Base-by-base conservation (phyloP, 495 filamentous ascomycete genomes). In the Friedmanniomyces endolithicus region DNA sequence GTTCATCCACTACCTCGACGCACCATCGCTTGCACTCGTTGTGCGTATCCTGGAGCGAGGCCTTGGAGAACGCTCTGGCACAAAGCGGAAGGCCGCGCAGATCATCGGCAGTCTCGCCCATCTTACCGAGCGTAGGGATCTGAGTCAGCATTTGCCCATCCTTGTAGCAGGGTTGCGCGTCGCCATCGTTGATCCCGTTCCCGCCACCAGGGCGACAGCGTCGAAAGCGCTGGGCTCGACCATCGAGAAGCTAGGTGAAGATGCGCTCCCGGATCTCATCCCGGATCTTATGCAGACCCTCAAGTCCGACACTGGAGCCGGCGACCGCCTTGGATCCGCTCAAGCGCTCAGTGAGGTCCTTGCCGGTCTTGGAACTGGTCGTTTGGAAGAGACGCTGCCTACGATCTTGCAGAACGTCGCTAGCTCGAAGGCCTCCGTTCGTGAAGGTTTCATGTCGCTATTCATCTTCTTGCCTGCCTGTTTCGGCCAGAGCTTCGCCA, bases 401-500 rank as follows among this genome's bases (percentile, higher is more conserved):
- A 97, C 92, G 7, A 95, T 98, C 56, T 71, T 98, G 24, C 92
- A 98, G 65, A 98, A 98, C 61, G 90, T 94, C 48, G 81, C 86
- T 59, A 97, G 92, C 64, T 77, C 87, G 49, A 97, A 95, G 68
- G 69, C 92, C 19, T 77, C 87, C 58, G 87, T 96, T 55, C 82
- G 92, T 56, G 92, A 98, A 75, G 92, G 92, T 34, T 98, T 97
- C 75, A 98, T 98, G 92, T 95, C 92, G 25, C 78, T 98, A 39
- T 98, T 98, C 71, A 96, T 98, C 60, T 98, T 94, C 76, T 80
- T 98, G 70, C 92, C 92, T 17, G 94, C 94, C 53, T 98, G 92
- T 70, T 98, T 98, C 66, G 92, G 92, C 61, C 97, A 97, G 75
- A 94, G 89, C 72, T 98, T 98, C 67, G 87, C 92, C 57, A 84